Base-by-base conservation (phyloP, 306 rosid genomes). In the Cucumis melo region DNA sequence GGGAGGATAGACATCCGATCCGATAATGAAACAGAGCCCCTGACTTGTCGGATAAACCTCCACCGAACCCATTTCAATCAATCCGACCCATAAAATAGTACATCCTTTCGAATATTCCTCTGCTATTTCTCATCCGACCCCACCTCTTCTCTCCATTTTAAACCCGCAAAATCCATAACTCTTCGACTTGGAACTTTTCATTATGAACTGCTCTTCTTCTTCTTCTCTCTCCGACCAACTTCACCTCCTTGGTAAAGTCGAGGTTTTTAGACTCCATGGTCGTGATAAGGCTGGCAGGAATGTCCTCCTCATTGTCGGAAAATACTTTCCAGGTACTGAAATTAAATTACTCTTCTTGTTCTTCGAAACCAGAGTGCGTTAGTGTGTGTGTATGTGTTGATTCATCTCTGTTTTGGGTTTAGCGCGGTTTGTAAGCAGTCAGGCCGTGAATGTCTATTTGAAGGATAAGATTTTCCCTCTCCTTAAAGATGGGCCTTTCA, bases 201-300 rank as follows among this genome's bases (percentile, higher is more conserved):
- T 12, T 2, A 74, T 74, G 78, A 55, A 36, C 50, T 74, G 54
- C 32, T 73, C 63, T 17, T 21, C 77, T 74, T 32, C 64, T 41
- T 8, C 11, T 1, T 36, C 78, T 55, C 65, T 74, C 20, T 23
- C 78, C 34, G 65, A 74, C 62, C 78, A 74, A 55, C 64, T 53
- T 32, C 65, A 34, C 65, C 63, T 74, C 23, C 62, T 74, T 56
- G 53, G 42, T 6, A 74, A 74, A 74, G 63, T 56, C 29, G 78
- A 51, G 19, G 78, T 36, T 57, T 74, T 74, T 20, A 54, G 56
- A 55, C 39, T 74, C 24, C 64, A 54, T 53, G 78, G 78, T 36
- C 78, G 65, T n/a, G 78, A 74, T 55, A 74, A 56, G 56, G 34
- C 78, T 39, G n/a, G 12, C 42, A 51, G 78, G 13, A 74, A 34